Evolutionary conservation across 2,329 filamentous ascomycete genomes (phyloP).

Genomic region (Pseudopithomyces chartarum): DNA sequence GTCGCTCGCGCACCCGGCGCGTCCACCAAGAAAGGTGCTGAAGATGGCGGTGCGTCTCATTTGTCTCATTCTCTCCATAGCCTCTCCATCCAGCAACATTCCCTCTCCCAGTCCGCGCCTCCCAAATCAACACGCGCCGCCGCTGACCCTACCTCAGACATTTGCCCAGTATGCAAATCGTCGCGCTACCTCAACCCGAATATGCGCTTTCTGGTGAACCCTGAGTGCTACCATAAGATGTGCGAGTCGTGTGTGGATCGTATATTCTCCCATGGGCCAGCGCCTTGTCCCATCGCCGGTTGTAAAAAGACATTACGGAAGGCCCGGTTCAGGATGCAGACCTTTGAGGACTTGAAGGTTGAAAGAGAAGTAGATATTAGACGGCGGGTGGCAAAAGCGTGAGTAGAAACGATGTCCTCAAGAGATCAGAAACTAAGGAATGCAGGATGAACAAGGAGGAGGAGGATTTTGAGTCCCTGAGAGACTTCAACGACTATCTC

Average conservation of each 20-base stretch:
- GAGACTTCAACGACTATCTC: slow-evolving; percentile 91
- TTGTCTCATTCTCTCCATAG: slow-evolving; percentile 36
- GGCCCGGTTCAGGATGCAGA: slow-evolving; percentile 82
- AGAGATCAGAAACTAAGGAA: neutral
- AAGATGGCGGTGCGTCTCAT: slow-evolving; percentile 46
- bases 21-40: slow-evolving; percentile 32
- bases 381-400: slow-evolving; percentile 70
- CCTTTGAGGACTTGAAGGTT: slow-evolving; percentile 84
- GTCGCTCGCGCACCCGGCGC: slow-evolving; percentile 32
- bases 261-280: slow-evolving; percentile 89
- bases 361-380: slow-evolving; percentile 95
- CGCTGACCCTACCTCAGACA: slow-evolving; percentile 60
- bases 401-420: slow-evolving; percentile 21
- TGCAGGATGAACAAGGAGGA: slow-evolving; percentile 82
- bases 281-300: slow-evolving; percentile 87
- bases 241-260: slow-evolving; percentile 94
- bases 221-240: slow-evolving; percentile 99
- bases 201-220: slow-evolving; percentile 95
- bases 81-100: slow-evolving; percentile 33
- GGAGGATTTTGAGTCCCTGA: slow-evolving; percentile 86
- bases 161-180: slow-evolving; percentile 97
- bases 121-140: slow-evolving; percentile 1
- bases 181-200: slow-evolving; percentile 92
- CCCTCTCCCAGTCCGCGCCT: slow-evolving; percentile 10
- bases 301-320: slow-evolving; percentile 88